Evolutionary conservation across 768 basidiomycete species (phyloP).

Genomic region (Lactifluus piperatus): DNA sequence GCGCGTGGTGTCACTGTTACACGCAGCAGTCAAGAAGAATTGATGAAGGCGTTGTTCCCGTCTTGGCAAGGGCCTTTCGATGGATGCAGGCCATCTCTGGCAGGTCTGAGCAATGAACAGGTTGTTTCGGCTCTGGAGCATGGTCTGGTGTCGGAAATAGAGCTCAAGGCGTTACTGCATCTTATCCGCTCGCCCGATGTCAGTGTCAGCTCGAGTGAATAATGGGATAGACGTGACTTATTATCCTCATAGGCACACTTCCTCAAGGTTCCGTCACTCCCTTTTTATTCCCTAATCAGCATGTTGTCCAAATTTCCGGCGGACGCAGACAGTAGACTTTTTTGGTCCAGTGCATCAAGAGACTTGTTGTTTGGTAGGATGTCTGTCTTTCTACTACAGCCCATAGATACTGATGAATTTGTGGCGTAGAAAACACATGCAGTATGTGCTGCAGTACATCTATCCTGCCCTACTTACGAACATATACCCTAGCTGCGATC

Average conservation of each 20-base stretch:
- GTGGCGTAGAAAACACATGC: slow-evolving; percentile 12
- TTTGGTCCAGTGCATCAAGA: slow-evolving; percentile 55
- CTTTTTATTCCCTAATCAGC: slow-evolving; percentile 71
- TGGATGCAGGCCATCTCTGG: slow-evolving; percentile 56
- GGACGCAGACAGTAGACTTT: slow-evolving; percentile 66
- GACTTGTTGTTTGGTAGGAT: slow-evolving; percentile 61
- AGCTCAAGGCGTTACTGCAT: slow-evolving; percentile 55
- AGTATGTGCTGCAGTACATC: slow-evolving; percentile 1
- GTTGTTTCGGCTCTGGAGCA: slow-evolving; percentile 53
- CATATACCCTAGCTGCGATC: slow-evolving; percentile 13
- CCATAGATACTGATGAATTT: neutral
- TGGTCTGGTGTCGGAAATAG: slow-evolving; percentile 57
- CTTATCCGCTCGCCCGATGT: slow-evolving; percentile 75
- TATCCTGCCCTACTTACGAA: neutral
- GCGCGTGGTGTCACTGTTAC: slow-evolving; percentile 82
- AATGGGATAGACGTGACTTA: neutral
- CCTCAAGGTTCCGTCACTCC: slow-evolving; percentile 74
- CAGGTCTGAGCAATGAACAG: slow-evolving; percentile 48
- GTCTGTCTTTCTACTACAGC: neutral
- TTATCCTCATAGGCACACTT: slow-evolving; percentile 57
- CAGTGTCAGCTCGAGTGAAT: slow-evolving; percentile 24
- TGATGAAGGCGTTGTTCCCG: slow-evolving; percentile 78
- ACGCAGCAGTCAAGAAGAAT: slow-evolving; percentile 66
- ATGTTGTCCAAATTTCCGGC: slow-evolving; percentile 71
- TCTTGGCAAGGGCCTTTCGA: slow-evolving; percentile 72